A percentile compares a stretch with the other conserved stretches of the same genome.
Conservation (phyloP, 164 flowering plant genomes). For the Vitis rotundifolia region DNA sequence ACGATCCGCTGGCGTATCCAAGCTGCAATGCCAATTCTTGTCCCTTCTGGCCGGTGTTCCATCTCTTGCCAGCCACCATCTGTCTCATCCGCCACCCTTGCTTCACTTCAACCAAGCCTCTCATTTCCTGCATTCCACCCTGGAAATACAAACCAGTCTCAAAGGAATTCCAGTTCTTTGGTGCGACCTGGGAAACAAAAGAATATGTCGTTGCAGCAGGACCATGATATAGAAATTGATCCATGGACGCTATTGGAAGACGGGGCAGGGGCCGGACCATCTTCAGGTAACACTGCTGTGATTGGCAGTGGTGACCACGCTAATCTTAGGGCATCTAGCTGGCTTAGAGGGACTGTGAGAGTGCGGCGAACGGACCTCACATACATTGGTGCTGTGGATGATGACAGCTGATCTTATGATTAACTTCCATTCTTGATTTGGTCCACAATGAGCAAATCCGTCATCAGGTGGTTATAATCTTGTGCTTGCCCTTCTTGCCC, state of each 20-base stretch:
- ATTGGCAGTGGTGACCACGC: constrained; percentile 57
- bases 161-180: constrained; percentile 31
- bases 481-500: background rate
- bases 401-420: constrained; percentile 63
- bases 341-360: constrained; percentile 92
- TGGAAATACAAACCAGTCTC: constrained; percentile 31
- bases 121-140: constrained; percentile 9
- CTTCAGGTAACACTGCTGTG: constrained; percentile 45
- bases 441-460: constrained; percentile 19
- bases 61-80: constrained; percentile 76
- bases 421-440: constrained; percentile 21
- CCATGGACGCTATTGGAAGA: constrained; percentile 95
- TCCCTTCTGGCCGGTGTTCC: constrained; percentile 41
- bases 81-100: constrained; percentile 48
- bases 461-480: constrained; percentile 10
- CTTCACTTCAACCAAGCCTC: constrained; percentile 50
- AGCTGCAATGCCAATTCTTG: constrained; percentile 84
- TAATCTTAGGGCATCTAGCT: constrained; percentile 72
- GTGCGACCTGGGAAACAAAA: constrained; percentile 56
- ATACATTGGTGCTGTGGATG: constrained; percentile 86
- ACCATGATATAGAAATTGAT: constrained; percentile 71
- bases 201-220: constrained; percentile 38
- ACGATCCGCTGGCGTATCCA: constrained; percentile 82
- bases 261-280: constrained; percentile 69
- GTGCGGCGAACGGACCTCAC: constrained; percentile 90